Conservation (phyloP, 2,329 filamentous ascomycete species). For the Periconia macrospinosa region DNA sequence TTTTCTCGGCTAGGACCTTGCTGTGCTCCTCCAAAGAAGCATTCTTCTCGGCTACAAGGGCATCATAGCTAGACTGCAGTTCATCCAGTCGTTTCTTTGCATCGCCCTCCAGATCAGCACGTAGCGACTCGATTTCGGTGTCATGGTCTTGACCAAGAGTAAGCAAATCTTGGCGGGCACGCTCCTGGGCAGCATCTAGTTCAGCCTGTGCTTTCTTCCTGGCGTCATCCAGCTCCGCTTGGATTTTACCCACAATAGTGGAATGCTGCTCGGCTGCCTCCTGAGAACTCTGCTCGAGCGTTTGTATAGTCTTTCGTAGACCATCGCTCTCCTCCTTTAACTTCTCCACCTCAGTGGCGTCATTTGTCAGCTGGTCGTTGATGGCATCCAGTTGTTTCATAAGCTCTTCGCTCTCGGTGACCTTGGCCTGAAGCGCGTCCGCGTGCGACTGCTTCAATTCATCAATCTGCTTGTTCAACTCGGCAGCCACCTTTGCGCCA, state of each 20-base stretch:
- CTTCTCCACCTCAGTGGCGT: constrained; percentile 29
- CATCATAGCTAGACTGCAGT: constrained; percentile 35
- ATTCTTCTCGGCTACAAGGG: constrained; percentile 34
- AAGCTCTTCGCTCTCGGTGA: constrained; percentile 36
- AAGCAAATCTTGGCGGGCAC: constrained; percentile 31
- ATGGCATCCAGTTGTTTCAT: constrained; percentile 36
- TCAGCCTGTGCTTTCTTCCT: constrained; percentile 31
- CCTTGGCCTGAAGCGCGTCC: constrained; percentile 32
- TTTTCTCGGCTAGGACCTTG: constrained; percentile 21
- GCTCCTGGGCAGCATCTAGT: constrained; percentile 26
- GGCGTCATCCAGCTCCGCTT: constrained; percentile 28
- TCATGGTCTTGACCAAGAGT: constrained; percentile 37
- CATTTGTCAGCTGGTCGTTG: constrained; percentile 36
- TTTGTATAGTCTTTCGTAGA: constrained; percentile 35
- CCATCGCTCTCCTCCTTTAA: constrained; percentile 31
- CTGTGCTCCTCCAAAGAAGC: constrained; percentile 23
- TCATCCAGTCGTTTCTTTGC: constrained; percentile 36
- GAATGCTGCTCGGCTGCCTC: constrained; percentile 31
- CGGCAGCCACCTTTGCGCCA: constrained; percentile 29
- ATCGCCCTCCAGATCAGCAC: constrained; percentile 39
- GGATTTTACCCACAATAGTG: constrained; percentile 21
- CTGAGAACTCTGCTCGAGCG: constrained; percentile 31
- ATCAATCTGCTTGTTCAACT: constrained; percentile 36
- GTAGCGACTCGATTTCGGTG: constrained; percentile 37
- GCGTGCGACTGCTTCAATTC: constrained; percentile 33